Evolutionary conservation across 164 flowering plant genomes (phyloP).

Genomic region (Stephania yunnanensis): DNA sequence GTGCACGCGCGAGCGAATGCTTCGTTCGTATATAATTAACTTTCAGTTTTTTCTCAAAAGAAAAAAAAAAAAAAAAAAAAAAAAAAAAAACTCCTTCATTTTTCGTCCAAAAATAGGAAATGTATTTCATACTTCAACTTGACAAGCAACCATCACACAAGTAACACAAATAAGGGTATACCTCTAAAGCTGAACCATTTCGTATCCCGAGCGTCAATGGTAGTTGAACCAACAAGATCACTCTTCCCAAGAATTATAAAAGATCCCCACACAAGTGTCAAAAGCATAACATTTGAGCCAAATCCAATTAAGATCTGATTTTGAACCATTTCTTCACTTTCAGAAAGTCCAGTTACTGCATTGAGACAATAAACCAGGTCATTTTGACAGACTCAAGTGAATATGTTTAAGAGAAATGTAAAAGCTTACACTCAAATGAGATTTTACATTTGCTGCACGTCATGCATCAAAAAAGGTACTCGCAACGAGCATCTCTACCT

Average conservation of each 20-base stretch:
- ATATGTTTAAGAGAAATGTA: neutral
- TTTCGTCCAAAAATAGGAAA: neutral
- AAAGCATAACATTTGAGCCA: slow-evolving; percentile 91
- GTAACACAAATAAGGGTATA: neutral
- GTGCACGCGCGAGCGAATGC: no score
- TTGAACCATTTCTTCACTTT: slow-evolving; percentile 61
- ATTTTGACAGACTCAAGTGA: neutral
- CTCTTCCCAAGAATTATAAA: slow-evolving; percentile 75
- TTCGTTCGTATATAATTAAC: no score
- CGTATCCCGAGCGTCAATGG: slow-evolving; percentile 38
- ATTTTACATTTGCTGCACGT: neutral
- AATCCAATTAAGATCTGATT: slow-evolving; percentile 81
- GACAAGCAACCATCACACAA: neutral
- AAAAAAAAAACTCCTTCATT: no score
- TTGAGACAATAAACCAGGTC: neutral
- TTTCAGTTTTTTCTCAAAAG: no score
- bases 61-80: no score
- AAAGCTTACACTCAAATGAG: neutral
- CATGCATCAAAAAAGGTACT: neutral
- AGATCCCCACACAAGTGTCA: slow-evolving; percentile 77
- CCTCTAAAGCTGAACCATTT: slow-evolving; percentile 27
- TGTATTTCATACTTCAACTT: neutral
- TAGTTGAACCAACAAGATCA: slow-evolving; percentile 44
- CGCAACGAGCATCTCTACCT: no score
- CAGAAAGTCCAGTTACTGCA: slow-evolving; percentile 87